Base-by-base conservation (phyloP, 768 basidiomycete species). In the Paxillus rubicundulus region DNA sequence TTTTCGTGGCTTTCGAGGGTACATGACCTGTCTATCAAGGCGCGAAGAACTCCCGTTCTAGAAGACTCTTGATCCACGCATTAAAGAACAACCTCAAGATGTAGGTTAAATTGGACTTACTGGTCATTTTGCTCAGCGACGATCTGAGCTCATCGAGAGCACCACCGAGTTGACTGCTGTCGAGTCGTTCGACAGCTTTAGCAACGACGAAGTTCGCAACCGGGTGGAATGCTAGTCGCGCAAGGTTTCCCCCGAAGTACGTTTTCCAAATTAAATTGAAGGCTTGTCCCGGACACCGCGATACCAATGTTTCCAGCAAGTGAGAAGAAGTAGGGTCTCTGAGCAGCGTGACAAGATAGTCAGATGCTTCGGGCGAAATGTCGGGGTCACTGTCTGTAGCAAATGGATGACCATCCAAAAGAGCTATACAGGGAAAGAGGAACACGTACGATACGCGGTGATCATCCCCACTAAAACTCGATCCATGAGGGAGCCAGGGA, bases 121-220 rank as follows among this genome's bases (percentile, higher is more conserved):
- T 81, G 40, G 89, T 84, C 39, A 87, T 62, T 56, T 81, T 91
- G 48, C 65, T 70, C 80, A 88, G 82, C 37, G 74, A 65, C 33
- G 68, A 74, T 42, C 73, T 68, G 32, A 94, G 72, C 61, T 93
- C 90, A n/a, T 69, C 60, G 41, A 85, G 77, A 14, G 82, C 75
- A 5, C 71, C 74, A 1, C 67, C 66, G 32, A 98, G 64, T 54
- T 88, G 82, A 4, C 72, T 70, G 16, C 69, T 73, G n/a, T 79
- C 73, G 12, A 85, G 66, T 42, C 90, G 76, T 45, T 82, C 82
- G 24, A 95, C 58, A 1, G 86, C 89, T 66, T 84, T 87, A 1
- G 94, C 87, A 5, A 94, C 76, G 18, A 98, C 94, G 61, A 93
- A 99, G 64, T 98, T 99, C 12, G 91, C 93, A 2, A 95, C 89